Evolutionary conservation across 2,329 filamentous ascomycete species (phyloP).

Genomic region (Tympanopsis confertula): DNA sequence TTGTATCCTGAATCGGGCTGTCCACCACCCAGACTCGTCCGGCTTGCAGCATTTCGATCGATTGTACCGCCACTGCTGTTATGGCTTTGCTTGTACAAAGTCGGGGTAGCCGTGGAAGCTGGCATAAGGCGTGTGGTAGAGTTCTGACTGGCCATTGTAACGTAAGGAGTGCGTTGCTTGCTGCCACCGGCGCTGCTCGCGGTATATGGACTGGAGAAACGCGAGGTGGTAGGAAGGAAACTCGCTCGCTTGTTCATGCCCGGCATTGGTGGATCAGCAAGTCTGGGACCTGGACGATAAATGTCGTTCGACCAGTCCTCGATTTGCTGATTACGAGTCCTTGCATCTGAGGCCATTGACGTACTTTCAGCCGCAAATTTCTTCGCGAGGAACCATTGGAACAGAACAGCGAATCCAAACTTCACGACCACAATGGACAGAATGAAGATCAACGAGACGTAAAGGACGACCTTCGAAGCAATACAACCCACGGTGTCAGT

Average conservation of each 20-base stretch:
- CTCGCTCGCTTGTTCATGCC: conserved; percentile 74
- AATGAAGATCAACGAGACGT: conserved; percentile 85
- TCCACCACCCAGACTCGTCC: conserved; percentile 60
- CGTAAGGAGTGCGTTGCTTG: neutral
- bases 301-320: conserved; percentile 98
- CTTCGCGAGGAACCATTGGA: conserved; percentile 91
- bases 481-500: conserved; percentile 96
- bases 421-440: conserved; percentile 76
- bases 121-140: conserved; percentile 72
- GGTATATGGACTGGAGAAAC: neutral
- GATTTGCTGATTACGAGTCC: conserved; percentile 82
- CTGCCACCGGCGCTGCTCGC: neutral
- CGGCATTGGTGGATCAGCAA: conserved; percentile 57
- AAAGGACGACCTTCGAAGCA: conserved; percentile 90
- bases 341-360: conserved; percentile 67
- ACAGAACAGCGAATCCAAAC: conserved; percentile 78
- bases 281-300: conserved; percentile 75
- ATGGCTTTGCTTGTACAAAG: conserved; percentile 29
- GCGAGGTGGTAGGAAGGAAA: conserved; percentile 74
- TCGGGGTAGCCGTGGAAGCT: conserved; percentile 66
- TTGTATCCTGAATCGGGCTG: conserved; percentile 33
- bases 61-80: conserved; percentile 90
- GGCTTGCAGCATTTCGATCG: conserved; percentile 64
- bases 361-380: conserved; percentile 78
- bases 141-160: conserved; percentile 1